Percentiles rank a stretch among this genome's conserved stretches.
Evolutionary conservation across 306 rosid genomes (phyloP).

Genomic region (Urtica urens): DNA sequence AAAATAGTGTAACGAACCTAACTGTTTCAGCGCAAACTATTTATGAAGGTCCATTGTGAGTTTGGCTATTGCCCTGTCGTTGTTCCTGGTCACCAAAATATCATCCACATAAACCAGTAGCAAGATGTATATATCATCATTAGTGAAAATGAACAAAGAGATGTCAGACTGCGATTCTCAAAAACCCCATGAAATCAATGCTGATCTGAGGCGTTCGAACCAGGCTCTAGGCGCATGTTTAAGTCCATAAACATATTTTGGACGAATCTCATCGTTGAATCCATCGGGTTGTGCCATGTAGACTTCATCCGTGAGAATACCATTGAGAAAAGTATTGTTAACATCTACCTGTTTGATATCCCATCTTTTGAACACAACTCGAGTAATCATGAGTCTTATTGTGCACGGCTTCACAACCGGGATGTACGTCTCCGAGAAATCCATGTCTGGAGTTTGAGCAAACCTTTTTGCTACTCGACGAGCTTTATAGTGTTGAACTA

Average conservation of each 20-base stretch:
- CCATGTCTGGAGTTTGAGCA: background rate
- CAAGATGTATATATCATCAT: background rate
- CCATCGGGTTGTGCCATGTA: background rate
- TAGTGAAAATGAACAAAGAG: background rate
- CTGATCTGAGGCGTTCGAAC: background rate
- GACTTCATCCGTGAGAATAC: too few relatives aligned
- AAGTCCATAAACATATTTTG: background rate
- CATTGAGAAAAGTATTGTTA: too few relatives aligned
- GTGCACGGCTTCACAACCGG: background rate
- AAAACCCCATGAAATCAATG: background rate
- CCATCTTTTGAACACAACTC: background rate
- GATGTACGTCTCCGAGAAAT: background rate
- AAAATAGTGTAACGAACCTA: background rate
- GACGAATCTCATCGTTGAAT: background rate
- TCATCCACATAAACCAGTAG: background rate
- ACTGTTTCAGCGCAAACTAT: background rate
- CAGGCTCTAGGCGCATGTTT: background rate
- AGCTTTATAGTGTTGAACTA: background rate
- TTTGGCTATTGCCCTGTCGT: too few relatives aligned
- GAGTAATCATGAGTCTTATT: background rate
- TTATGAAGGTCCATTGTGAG: background rate
- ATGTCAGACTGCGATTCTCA: background rate
- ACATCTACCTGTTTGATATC: background rate
- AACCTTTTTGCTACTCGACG: background rate
- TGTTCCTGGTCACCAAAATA: background rate